Evolutionary conservation across 1,284 basidiomycete genomes (phyloP), one percentile per base, ranked within the genome.

Genomic region (Pterulicium gracile): DNA sequence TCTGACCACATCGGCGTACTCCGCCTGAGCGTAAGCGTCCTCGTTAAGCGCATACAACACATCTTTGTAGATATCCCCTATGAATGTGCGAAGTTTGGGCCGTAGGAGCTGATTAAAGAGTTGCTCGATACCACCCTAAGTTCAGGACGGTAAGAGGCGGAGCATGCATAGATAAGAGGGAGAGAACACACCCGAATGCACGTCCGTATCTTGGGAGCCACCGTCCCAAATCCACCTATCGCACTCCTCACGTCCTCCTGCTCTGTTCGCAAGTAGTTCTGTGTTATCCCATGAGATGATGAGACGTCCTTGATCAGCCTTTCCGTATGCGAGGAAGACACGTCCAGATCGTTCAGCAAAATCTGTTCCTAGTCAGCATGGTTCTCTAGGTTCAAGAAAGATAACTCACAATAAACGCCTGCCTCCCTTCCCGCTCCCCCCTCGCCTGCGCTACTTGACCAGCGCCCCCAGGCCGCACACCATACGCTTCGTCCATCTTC

Each of bases 71-170:
- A 92, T 77, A 47, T 98, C 95, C 3, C 79, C 64, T 32, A 98
- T 73, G 42, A 98, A 68, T 10, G 79, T 84, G 15, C 93, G 79
- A 24, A 98, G 62, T 48, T 84, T 83, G 0, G 94, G 90, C 19
- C 91, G 76, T 48, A 94, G 75, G 5, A 97, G 72, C 58, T 96
- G 91, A 52, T 90, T 94, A 69, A 98, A 98, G 18, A 98, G 69
- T 56, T 94, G 90, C 54, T 98, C 95, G 35, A 97, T 72, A 24
- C 94, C 91, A 7, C 77, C 72, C 82, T 43, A 22, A 13, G n/a
- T 94, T 60, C 2, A 51, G 21, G 44, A 43, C 36, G 24, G 46
- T 27, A 47, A 39, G 36, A 39, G 36, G 19, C n/a, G 36, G 7
- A 17, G 4, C n/a, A 4, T 5, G 19, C n/a, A 17, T 17, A 7